Conservation (phyloP, 2,329 filamentous ascomycete genomes). For the Colletotrichum paranaense region DNA sequence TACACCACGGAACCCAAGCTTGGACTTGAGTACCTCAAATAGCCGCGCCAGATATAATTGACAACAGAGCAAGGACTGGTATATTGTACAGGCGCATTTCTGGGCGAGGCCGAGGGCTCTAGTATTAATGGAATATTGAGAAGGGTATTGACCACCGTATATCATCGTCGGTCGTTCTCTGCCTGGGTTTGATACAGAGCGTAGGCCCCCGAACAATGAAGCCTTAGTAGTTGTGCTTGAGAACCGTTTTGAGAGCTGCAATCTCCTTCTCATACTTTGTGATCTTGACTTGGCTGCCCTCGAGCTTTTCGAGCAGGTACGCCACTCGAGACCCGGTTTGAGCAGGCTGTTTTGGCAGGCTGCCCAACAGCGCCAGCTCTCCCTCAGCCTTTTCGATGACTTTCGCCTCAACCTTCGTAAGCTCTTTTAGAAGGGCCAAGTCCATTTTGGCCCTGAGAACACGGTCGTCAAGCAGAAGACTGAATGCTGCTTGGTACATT, state of each 20-base stretch:
- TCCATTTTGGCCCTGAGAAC: constrained; percentile 81
- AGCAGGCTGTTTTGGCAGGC: constrained; percentile 75
- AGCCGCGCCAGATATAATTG: too few species aligned
- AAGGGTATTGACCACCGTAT: constrained; percentile 2
- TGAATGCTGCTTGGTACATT: constrained; percentile 87
- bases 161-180: neutral
- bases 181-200: neutral
- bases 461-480: constrained; percentile 74
- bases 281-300: constrained; percentile 80
- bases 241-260: constrained; percentile 75
- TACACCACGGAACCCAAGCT: too few species aligned
- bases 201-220: neutral
- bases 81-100: too few species aligned
- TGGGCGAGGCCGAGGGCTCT: too few species aligned
- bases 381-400: constrained; percentile 82
- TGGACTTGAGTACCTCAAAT: too few species aligned
- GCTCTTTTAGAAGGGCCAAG: constrained; percentile 74
- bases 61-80: too few species aligned
- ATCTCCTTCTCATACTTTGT: constrained; percentile 80
- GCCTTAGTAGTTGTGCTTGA: constrained; percentile 52
- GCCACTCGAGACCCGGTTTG: constrained; percentile 74
- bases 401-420: constrained; percentile 77
- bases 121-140: neutral
- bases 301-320: constrained; percentile 81
- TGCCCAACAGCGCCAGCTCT: constrained; percentile 79